Base-by-base conservation (phyloP, 2,329 filamentous ascomycete species). In the Sarocladium brachiariae region DNA sequence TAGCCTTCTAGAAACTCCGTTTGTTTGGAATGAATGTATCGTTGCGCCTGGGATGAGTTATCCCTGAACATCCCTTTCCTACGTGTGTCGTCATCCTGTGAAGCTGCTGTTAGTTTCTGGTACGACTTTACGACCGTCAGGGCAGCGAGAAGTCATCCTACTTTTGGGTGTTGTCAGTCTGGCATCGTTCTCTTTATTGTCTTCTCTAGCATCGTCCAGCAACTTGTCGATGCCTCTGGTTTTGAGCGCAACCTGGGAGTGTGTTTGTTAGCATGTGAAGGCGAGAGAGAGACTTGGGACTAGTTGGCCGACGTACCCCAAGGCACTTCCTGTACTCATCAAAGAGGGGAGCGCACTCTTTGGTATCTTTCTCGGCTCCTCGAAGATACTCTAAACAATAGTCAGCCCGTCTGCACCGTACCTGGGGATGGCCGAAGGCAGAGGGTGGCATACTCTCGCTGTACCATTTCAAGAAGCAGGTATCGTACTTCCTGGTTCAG, bases 391-490 rank as follows among this genome's bases (percentile, higher is more conserved):
- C 93, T 93, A 57, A 11, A 24, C 14, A 6, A 51, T 2, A 16
- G 47, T 62, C 48, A 61, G 56, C 19, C 4, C 5, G 14, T 7
- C 9, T 4, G 45, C 14, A 30, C 10, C 38, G 7, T 14, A 50
- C n/a, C n/a, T n/a, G 27, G 27, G 21, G 14, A 45, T 53, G 25
- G 46, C 37, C 13, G 11, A 57, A 47, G 59, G 58, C 49, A 49
- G 35, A 53, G 48, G 6, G 39, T 31, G 49, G 68, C 85, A 53
- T 76, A 96, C 93, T 97, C 71, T 99, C 93, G 65, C 91, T 96
- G 69, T 99, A 99, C 93, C 93, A 99, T 71, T 96, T 97, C 56
- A 99, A 74, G 66, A 99, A 99, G 72, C 93, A 99, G 49, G 86
- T 91, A 68, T 99, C 93, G 65, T 99, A 99, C 60, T 85, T 88